These are phyloP conservation scores for Cyclotella baltica DNA, from an alignment of 108 stramenopile species.

Conservation along the genomic window DNA sequence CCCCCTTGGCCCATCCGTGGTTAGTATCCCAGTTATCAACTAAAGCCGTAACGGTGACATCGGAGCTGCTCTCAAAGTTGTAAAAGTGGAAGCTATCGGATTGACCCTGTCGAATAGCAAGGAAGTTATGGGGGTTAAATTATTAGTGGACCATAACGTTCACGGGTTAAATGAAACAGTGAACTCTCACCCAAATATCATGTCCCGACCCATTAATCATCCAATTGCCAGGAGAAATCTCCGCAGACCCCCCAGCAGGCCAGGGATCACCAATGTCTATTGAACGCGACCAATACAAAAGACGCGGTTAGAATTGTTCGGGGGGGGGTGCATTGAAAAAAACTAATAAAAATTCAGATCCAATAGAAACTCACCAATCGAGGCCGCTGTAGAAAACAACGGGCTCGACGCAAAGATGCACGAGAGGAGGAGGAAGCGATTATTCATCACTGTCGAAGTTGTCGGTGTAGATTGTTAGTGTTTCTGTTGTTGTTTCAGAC, in stretches of 20 bases:
- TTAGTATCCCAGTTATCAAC: background rate
- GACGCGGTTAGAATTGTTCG: background rate
- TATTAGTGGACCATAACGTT: too few relatives aligned
- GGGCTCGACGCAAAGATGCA: background rate
- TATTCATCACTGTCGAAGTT: too few relatives aligned
- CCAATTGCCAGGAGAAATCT: conserved; percentile 2
- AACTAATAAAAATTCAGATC: background rate
- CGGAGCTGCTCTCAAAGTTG: conserved; percentile 13
- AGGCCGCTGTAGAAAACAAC: background rate
- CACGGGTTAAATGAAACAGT: too few relatives aligned
- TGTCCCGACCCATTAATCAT: conserved; percentile 12
- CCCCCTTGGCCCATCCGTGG: conserved; percentile 28
- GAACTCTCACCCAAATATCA: conserved; percentile 24
- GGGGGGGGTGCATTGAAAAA: background rate
- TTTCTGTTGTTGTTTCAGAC: too few relatives aligned
- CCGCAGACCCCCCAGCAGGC: background rate
- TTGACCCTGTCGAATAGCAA: background rate
- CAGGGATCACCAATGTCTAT: background rate
- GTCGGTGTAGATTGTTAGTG: too few relatives aligned
- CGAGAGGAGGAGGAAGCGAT: background rate
- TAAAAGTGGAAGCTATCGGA: conserved; percentile 32
- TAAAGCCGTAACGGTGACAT: conserved; percentile 25
- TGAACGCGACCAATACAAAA: background rate
- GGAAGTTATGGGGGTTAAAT: background rate
- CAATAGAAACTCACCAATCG: background rate